Conservation (phyloP, 2,329 filamentous ascomycete species). For the Colletotrichum somersetense region DNA sequence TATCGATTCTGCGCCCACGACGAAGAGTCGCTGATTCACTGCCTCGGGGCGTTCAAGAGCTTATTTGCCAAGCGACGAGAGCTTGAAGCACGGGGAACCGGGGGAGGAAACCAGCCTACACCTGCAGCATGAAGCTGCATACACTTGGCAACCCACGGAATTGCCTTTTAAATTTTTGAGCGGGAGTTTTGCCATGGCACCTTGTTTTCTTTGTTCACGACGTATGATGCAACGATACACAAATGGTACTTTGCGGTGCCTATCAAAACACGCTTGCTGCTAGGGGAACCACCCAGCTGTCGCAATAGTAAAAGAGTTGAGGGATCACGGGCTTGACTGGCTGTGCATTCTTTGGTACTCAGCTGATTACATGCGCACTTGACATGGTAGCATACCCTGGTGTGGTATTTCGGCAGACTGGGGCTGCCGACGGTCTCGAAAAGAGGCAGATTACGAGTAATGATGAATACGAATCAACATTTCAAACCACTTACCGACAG, state of each 20-base stretch:
- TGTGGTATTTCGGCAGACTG: conserved; percentile 21
- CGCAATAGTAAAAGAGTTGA: not conserved
- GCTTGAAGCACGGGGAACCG: conserved; percentile 63
- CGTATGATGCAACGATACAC: conserved; percentile 26
- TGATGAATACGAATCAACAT: conserved; percentile 20
- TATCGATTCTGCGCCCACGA: conserved; percentile 81
- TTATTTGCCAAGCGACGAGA: conserved; percentile 79
- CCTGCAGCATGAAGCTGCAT: conserved; percentile 32
- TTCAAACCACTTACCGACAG: not conserved
- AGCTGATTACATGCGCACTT: not conserved
- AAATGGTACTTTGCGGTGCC: conserved; percentile 19
- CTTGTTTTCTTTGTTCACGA: conserved; percentile 22
- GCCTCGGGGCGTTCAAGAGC: conserved; percentile 92
- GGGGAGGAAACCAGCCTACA: conserved; percentile 44
- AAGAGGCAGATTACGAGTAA: conserved; percentile 22
- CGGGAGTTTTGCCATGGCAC: conserved; percentile 30
- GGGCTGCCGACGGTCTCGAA: conserved; percentile 11
- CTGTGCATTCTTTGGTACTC: conserved; percentile 3
- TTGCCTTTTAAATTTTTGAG: conserved; percentile 7
- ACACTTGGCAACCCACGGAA: not conserved
- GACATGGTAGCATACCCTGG: not conserved
- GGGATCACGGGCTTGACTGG: not conserved
- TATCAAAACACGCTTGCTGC: conserved; percentile 3
- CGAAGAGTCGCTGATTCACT: conserved; percentile 86
- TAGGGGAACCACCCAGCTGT: not conserved